Base-by-base conservation (phyloP, 495 filamentous ascomycete genomes). In the Cairneyella variabilis region DNA sequence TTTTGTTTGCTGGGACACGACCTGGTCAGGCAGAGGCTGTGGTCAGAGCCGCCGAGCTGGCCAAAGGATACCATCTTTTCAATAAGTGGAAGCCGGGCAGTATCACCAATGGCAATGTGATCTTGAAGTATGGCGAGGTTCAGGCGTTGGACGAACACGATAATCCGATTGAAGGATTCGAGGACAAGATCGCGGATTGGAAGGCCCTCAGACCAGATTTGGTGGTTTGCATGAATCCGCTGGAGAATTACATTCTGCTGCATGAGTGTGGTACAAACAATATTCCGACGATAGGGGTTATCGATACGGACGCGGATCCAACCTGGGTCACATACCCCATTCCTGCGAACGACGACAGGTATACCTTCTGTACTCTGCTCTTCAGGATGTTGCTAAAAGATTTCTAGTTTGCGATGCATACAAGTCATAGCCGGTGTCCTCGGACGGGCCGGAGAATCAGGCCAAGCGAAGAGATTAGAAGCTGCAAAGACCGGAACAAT, bases 271-370 rank as follows among this genome's bases (percentile, higher is more conserved):
- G 84, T 3, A 61, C 89, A 53, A 85, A 88, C 61, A 88, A 84
- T 64, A 86, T 99, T 48, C 93, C 93, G 8, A 99, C 95, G 0
- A 90, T 99, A 63, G 93, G 91, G 17, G 74, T 99, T 37, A 84
- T 97, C 46, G 93, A 99, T 73, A 97, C 93, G 0, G 85, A 99
- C 70, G 83, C 87, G 5, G 83, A 99, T 70, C 90, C 93, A 3
- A 90, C 88, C 1, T 90, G 89, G 76, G 90, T 97, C 26, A 99
- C 93, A 6, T 99, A 99, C 68, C 88, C 89, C 2, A 96, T 99
- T 58, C 93, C 93, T 4, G 87, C 90, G 17, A 99, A 99, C 65
- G 93, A 99, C 63, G 93, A 99, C 69, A 88, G 83, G 84, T 87
- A 63, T 63, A 76, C 66, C 28, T 37, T 16, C 46, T 14, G 21